Conservation (phyloP, 129 eudicot species). For the Pittosporum tobira region DNA sequence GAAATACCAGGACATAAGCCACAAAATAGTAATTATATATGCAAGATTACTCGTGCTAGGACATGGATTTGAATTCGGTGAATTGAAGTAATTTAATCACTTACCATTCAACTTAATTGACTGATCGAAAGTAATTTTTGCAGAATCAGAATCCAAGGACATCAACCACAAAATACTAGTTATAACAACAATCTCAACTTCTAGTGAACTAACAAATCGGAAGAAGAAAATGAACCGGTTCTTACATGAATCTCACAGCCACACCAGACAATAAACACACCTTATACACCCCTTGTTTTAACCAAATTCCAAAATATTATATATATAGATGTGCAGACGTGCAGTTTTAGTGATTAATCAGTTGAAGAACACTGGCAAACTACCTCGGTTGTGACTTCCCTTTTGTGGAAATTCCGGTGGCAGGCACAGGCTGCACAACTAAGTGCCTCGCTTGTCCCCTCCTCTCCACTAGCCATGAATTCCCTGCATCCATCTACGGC, state of each 20-base stretch:
- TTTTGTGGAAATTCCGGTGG: slow-evolving; percentile 78
- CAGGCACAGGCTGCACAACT: slow-evolving; percentile 83
- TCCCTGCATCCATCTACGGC: slow-evolving; percentile 87
- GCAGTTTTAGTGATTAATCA: slow-evolving; percentile 8
- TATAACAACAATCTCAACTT: too few relatives aligned
- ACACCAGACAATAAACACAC: slow-evolving; percentile 21
- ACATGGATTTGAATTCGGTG: too few relatives aligned
- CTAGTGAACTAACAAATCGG: background rate
- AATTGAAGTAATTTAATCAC: too few relatives aligned
- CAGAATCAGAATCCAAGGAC: too few relatives aligned
- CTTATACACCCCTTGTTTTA: too few relatives aligned
- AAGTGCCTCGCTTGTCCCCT: slow-evolving; percentile 45
- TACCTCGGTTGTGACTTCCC: slow-evolving; percentile 54
- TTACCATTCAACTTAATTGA: too few relatives aligned
- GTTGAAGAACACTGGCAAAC: slow-evolving; percentile 24
- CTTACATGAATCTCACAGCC: slow-evolving; percentile 6
- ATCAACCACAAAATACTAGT: too few relatives aligned
- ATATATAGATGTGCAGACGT: background rate
- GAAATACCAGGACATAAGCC: too few relatives aligned
- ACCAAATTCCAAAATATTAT: too few relatives aligned
- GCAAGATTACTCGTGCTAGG: too few relatives aligned
- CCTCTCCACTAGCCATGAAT: slow-evolving; percentile 56
- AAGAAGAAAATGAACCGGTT: slow-evolving; percentile 13
- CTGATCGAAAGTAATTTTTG: too few relatives aligned
- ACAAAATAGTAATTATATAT: too few relatives aligned